These are phyloP conservation scores for Hypericum androsaemum DNA, from an alignment of 345 rosid genomes.

Conservation along the genomic window DNA sequence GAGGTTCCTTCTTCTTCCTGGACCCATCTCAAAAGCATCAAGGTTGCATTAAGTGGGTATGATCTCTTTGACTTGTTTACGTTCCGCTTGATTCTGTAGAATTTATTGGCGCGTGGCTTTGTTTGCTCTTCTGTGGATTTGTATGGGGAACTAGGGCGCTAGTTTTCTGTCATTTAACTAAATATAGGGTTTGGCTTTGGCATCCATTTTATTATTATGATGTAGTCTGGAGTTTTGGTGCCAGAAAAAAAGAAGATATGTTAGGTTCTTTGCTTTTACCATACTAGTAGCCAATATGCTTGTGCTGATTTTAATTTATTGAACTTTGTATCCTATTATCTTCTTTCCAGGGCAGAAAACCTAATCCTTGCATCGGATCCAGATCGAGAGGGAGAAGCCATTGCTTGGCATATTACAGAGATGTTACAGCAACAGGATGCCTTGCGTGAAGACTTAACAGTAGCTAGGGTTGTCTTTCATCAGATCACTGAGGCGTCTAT, in stretches of 20 bases:
- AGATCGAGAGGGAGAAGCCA: constrained; percentile 99
- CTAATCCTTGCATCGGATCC: constrained; percentile 98
- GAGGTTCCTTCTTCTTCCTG: constrained; percentile 95
- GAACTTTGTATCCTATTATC: constrained; percentile 20
- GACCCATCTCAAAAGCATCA: constrained; percentile 96
- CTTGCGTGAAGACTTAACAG: constrained; percentile 50
- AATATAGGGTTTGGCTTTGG: no score
- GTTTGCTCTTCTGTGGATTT: no score
- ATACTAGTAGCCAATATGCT: constrained; percentile 6
- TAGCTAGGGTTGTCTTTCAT: constrained; percentile 88
- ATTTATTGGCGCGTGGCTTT: background rate
- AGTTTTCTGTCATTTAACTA: no score
- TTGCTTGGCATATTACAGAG: constrained; percentile 98
- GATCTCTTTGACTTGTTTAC: constrained; percentile 8
- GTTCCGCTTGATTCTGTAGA: background rate
- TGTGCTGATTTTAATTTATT: background rate
- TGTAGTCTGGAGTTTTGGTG: no score
- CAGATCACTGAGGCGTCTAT: constrained; percentile 93
- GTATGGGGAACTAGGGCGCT: no score
- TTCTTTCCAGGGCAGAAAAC: constrained; percentile 73
- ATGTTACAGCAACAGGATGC: constrained; percentile 96
- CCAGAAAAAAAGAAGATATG: no score
- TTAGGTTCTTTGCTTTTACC: no score
- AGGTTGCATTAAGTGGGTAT: constrained; percentile 78
- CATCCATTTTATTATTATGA: no score